phyloP scores from a whole-genome alignment of 2,329 filamentous ascomycete genomes.

The Saccharata proteae region DNA sequence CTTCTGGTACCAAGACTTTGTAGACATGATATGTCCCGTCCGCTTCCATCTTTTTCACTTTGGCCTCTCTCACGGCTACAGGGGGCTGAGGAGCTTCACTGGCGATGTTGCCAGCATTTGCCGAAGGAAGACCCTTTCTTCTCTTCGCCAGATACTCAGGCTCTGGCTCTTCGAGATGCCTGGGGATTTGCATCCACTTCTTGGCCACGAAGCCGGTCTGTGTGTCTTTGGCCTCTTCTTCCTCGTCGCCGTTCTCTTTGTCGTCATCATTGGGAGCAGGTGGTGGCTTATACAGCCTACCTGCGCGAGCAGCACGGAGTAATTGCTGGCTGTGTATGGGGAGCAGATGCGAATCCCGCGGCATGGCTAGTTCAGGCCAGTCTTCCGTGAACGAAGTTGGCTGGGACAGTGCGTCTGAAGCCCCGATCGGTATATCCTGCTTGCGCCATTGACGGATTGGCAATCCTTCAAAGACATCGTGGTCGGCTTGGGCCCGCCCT shows the following conservation, averaged over 20 bases:
- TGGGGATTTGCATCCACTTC: constrained; percentile 47
- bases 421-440: constrained; percentile 51
- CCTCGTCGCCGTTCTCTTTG: constrained; percentile 33
- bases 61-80: constrained; percentile 58
- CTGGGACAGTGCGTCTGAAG: constrained; percentile 25
- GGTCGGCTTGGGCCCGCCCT: constrained; percentile 46
- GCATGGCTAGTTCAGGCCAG: constrained; percentile 79
- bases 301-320: constrained; percentile 67
- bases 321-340: constrained; percentile 71
- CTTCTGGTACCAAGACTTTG: constrained; percentile 69
- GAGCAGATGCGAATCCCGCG: constrained; percentile 68
- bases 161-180: constrained; percentile 46
- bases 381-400: too few relatives aligned
- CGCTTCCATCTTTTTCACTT: constrained; percentile 64
- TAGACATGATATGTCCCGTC: constrained; percentile 72
- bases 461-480: constrained; percentile 60
- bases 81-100: constrained; percentile 1
- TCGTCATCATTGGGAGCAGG: constrained; percentile 52
- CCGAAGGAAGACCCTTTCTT: constrained; percentile 44
- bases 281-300: constrained; percentile 61
- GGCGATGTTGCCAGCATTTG: constrained; percentile 12
- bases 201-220: constrained; percentile 43
- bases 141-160: constrained; percentile 51
- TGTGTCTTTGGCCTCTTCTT: constrained; percentile 28
- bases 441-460: constrained; percentile 86